Evolutionary conservation across 176 grass and related monocot species (phyloP).

Genomic region (Triticum urartu): DNA sequence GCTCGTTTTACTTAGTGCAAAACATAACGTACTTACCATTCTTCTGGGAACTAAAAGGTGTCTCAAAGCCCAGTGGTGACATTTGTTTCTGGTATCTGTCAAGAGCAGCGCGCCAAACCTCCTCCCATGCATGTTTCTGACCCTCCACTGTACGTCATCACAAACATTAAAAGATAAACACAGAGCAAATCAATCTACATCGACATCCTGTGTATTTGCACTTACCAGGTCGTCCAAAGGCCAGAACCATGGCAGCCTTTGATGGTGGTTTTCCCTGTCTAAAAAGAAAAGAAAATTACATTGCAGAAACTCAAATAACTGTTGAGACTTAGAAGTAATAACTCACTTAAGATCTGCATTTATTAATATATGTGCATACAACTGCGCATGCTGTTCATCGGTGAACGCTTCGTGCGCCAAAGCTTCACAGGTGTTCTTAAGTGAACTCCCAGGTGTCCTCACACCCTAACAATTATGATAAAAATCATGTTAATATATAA

Average conservation of each 20-base stretch:
- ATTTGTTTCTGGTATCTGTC: conserved; percentile 48
- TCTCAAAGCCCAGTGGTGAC: conserved; percentile 32
- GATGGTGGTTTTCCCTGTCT: conserved; percentile 49
- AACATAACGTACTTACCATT: neutral
- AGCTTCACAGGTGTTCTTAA: conserved; percentile 22
- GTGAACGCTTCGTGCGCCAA: conserved; percentile 52
- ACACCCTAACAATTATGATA: conserved; percentile 29
- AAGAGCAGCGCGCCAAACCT: conserved; percentile 41
- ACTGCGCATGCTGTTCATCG: conserved; percentile 47
- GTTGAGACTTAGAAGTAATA: neutral
- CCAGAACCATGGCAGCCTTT: conserved; percentile 55
- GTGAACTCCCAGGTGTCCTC: conserved; percentile 8
- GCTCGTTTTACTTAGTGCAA: too few relatives aligned
- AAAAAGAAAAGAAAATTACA: conserved; percentile 31
- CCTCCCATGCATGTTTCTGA: conserved; percentile 53
- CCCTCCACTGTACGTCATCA: conserved; percentile 23
- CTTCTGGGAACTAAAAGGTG: neutral
- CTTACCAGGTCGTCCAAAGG: conserved; percentile 64
- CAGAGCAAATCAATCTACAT: neutral
- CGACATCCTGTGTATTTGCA: neutral
- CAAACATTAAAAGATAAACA: conserved; percentile 14
- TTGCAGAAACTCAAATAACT: neutral
- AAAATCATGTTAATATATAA: neutral
- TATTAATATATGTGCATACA: conserved; percentile 63
- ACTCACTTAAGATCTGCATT: conserved; percentile 63